phyloP scores from a whole-genome alignment of 306 rosid species.

The Vicia sativa region DNA sequence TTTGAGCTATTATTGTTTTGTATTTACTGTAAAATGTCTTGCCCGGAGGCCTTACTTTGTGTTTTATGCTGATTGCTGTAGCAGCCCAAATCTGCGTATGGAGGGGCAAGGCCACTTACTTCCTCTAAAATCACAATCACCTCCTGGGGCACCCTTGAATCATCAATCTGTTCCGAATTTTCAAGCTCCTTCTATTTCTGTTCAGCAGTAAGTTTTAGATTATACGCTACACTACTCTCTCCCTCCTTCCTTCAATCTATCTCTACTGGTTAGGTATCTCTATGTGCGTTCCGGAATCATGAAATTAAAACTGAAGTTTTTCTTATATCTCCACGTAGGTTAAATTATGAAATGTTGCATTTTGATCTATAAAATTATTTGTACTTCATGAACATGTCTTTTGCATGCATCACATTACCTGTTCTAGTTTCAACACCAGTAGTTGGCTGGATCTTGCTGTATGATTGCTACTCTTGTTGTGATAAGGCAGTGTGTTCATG shows the following conservation, averaged over 20 bases:
- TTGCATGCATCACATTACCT: constrained; percentile 25
- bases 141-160: constrained; percentile 40
- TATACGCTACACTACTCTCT: constrained; percentile 18
- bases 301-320: constrained; percentile 12
- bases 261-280: constrained; percentile 23
- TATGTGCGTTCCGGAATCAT: neutral
- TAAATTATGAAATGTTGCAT: constrained; percentile 20
- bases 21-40: constrained; percentile 22
- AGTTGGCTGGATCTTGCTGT: constrained; percentile 3
- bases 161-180: constrained; percentile 43
- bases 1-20: constrained; percentile 20
- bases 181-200: constrained; percentile 44
- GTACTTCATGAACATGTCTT: constrained; percentile 25
- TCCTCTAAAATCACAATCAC: constrained; percentile 43
- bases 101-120: constrained; percentile 39
- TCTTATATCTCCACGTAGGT: neutral
- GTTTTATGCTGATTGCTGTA: constrained; percentile 32
- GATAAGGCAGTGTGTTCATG: neutral
- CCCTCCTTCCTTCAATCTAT: neutral
- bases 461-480: constrained; percentile 21
- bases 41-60: constrained; percentile 15
- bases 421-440: constrained; percentile 20
- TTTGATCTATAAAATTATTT: constrained; percentile 21
- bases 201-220: constrained; percentile 53
- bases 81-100: constrained; percentile 33